Evolutionary conservation across 2,329 filamentous ascomycete genomes (phyloP), one percentile per base, ranked within the genome.

Genomic region (Diaporthe sp.): DNA sequence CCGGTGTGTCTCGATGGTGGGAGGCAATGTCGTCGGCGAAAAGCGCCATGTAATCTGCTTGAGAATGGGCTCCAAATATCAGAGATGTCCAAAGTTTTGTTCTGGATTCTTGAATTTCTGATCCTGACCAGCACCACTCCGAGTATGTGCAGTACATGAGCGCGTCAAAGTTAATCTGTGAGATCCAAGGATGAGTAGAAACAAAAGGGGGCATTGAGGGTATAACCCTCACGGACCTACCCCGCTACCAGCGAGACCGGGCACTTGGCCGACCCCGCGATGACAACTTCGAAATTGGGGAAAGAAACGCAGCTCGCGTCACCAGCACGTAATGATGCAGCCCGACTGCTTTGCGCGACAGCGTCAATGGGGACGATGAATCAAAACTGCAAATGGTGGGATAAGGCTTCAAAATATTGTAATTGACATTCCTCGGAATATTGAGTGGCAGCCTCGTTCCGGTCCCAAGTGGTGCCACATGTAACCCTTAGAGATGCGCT

Each of bases 191-290:
- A 25, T n/a, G 4, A 9, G 35, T 25, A 12, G 1, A 1, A 22
- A 13, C 28, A 25, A 4, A 25, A 33, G 5, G 10, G 0, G 22
- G 2, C 7, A 25, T 0, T 9, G 22, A 67, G 64, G 64, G 64
- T 67, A 30, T 64, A 54, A 71, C 69, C 69, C 69, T 71, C 2
- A 13, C 17, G 1, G n/a, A 17, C 9, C n/a, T 40, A 54, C 69
- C 70, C 64, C 64, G 61, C 70, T 50, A 38, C 55, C 55, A 66
- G 68, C 72, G 72, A 76, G 19, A 47, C 61, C 68, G 74, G 74
- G 42, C 15, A 38, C 19, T 50, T 45, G 58, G 45, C 15, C 22
- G 30, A 74, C 74, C 74, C 74, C 72, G 74, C 74, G 52, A 74
- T 74, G 74, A 72, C 72, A 74, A 60, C 58, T 60, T 60, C 42